phyloP scores from a whole-genome alignment of 345 rosid genomes.

The Brassica napus region Da-Ae NC_063449.1:45822001-45822500 shows the following conservation, averaged over 20 bases:
- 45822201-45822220: constrained; percentile 93
- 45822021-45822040: constrained; percentile 77
- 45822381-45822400: constrained; percentile 99
- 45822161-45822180: constrained; percentile 72
- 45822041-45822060: constrained; percentile 77
- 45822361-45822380: constrained; percentile 86
- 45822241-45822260: constrained; percentile 80
- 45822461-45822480: constrained; percentile 30
- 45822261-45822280: constrained; percentile 52
- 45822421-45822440: constrained; percentile 46
- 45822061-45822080: constrained; percentile 78
- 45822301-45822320: not conserved
- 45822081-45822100: constrained; percentile 94
- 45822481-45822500: not conserved
- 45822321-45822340: constrained; percentile 48
- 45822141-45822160: constrained; percentile 28
- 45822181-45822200: constrained; percentile 87
- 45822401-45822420: constrained; percentile 82
- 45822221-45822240: constrained; percentile 88
- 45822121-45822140: constrained; percentile 16
- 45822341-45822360: constrained; percentile 88
- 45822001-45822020: constrained; percentile 91
- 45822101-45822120: constrained; percentile 14
- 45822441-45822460: constrained; percentile 21
- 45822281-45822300: constrained; percentile 17